Evolutionary conservation across 2,329 filamentous ascomycete species (phyloP).

Genomic region (Monosporascus cannonballus): DNA sequence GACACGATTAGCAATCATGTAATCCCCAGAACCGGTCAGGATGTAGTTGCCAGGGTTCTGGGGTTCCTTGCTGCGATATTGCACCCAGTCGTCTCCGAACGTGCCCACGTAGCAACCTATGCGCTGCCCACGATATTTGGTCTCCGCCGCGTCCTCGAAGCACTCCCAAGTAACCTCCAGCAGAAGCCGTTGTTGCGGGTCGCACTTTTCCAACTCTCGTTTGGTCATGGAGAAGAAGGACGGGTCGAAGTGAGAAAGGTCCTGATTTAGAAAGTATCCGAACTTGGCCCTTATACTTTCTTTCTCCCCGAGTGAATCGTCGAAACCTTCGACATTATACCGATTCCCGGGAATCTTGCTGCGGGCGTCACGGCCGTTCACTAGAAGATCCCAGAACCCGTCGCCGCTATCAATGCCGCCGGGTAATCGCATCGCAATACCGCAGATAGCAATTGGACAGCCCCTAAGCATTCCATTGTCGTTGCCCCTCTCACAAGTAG

Average conservation of each 20-base stretch:
- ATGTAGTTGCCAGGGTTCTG: conserved; percentile 16
- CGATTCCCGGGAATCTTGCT: conserved; percentile 12
- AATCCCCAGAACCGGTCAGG: conserved; percentile 19
- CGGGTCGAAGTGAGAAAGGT: conserved; percentile 13
- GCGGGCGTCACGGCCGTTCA: conserved; percentile 15
- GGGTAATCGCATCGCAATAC: conserved; percentile 19
- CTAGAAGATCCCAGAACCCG: conserved; percentile 23
- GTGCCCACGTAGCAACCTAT: conserved; percentile 28
- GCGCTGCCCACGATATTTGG: conserved; percentile 20
- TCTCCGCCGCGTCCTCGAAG: conserved; percentile 23
- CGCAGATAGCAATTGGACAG: conserved; percentile 17
- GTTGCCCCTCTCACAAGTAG: not conserved
- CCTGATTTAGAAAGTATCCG: conserved; percentile 4
- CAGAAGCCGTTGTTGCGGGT: conserved; percentile 23
- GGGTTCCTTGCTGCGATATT: conserved; percentile 14
- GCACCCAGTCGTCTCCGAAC: conserved; percentile 26
- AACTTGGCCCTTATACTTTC: conserved; percentile 3
- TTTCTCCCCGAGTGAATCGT: conserved; percentile 9
- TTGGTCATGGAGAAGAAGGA: conserved; percentile 16
- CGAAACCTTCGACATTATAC: conserved; percentile 17
- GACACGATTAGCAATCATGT: conserved; percentile 23
- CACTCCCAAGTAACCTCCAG: conserved; percentile 24
- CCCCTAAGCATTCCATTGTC: not conserved
- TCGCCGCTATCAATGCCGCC: conserved; percentile 14
- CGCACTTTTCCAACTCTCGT: conserved; percentile 18